Evolutionary conservation across 352 stramenopile genomes (phyloP).

Genomic region (Aphanomyces invadans): DNA sequence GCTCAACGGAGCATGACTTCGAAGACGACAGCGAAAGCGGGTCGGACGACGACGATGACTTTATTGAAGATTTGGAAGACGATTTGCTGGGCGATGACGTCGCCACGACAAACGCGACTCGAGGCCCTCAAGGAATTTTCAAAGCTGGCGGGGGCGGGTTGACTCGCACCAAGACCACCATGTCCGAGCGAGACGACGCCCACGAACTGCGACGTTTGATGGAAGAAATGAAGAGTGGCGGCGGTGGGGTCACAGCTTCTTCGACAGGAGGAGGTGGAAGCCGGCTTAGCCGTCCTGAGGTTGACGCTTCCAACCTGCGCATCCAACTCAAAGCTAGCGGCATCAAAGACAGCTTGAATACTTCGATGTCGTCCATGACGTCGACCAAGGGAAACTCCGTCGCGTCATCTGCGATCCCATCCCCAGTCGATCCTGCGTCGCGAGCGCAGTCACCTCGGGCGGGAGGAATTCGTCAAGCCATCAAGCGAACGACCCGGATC

Average conservation of each 20-base stretch:
- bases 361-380: slow-evolving; percentile 1
- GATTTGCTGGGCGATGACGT: slow-evolving; percentile 61
- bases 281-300: slow-evolving; percentile 40
- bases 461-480: slow-evolving; percentile 37
- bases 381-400: slow-evolving; percentile 34
- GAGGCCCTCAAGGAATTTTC: slow-evolving; percentile 67
- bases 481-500: slow-evolving; percentile 65
- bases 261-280: slow-evolving; percentile 33
- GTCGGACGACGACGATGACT: slow-evolving; percentile 47
- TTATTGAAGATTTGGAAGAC: slow-evolving; percentile 67
- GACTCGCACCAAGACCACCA: slow-evolving; percentile 63
- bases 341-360: slow-evolving; percentile 44
- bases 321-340: slow-evolving; percentile 65
- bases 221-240: slow-evolving; percentile 75
- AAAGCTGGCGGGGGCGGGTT: slow-evolving; percentile 62
- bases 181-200: slow-evolving; percentile 71
- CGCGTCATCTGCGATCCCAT: slow-evolving; percentile 56
- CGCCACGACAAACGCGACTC: slow-evolving; percentile 43
- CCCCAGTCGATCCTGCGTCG: slow-evolving; percentile 57
- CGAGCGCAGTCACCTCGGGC: slow-evolving; percentile 58
- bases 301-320: slow-evolving; percentile 51
- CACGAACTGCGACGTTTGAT: slow-evolving; percentile 67
- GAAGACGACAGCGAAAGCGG: slow-evolving; percentile 70
- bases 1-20: slow-evolving; percentile 46
- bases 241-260: slow-evolving; percentile 27